Conservation (phyloP, 495 filamentous ascomycete species). For the Entonaema liquescens region DNA sequence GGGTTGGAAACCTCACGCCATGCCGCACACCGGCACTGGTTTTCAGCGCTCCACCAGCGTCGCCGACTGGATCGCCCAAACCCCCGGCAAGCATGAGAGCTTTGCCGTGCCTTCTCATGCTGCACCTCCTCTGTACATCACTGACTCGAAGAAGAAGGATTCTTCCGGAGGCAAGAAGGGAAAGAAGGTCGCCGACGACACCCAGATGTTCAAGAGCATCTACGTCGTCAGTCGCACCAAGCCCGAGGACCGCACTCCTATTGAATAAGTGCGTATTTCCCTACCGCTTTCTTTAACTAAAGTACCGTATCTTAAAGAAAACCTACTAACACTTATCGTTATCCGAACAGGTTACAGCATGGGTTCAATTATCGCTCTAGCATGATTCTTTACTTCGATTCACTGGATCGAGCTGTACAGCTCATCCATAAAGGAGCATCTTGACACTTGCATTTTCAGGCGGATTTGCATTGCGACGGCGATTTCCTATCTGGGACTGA, state of each 20-base stretch:
- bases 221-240: background rate
- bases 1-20: slow-evolving; percentile 34
- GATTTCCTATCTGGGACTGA: background rate
- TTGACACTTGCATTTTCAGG: background rate
- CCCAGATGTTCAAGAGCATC: background rate
- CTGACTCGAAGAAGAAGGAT: background rate
- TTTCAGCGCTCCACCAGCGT: background rate
- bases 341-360: background rate
- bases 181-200: background rate
- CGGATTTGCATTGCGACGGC: background rate
- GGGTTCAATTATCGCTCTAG: background rate
- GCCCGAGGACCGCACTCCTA: slow-evolving; percentile 2
- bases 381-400: background rate
- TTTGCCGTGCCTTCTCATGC: background rate
- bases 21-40: slow-evolving; percentile 38
- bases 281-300: background rate
- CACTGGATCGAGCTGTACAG: background rate
- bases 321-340: background rate
- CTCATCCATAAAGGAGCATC: background rate
- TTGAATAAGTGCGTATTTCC: background rate
- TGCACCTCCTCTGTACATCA: slow-evolving; percentile 22
- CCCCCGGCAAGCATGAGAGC: background rate
- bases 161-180: background rate
- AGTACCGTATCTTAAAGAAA: background rate
- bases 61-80: slow-evolving; percentile 3